Percentiles rank a stretch among this genome's conserved stretches.
Evolutionary conservation across 768 basidiomycete genomes (phyloP).

Genomic region (Leccinum longicurvipes): DNA sequence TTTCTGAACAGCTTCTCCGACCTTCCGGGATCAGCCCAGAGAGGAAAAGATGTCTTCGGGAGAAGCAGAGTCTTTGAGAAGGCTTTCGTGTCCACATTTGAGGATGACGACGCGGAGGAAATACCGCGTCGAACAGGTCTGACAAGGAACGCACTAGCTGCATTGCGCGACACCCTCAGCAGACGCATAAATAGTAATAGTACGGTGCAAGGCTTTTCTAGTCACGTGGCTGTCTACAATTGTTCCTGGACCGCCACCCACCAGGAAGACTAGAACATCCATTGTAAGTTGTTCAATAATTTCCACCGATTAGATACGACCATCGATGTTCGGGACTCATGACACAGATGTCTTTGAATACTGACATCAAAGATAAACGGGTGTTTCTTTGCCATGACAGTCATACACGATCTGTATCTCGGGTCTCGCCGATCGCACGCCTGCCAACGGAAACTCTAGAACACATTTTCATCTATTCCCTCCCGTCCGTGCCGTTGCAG

Average conservation of each 20-base stretch:
- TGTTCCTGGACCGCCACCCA: too few species aligned
- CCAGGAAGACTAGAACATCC: too few species aligned
- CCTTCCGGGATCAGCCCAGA: conserved; percentile 63
- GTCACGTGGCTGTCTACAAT: too few species aligned
- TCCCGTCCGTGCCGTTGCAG: background rate
- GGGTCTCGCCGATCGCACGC: background rate
- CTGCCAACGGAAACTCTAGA: background rate
- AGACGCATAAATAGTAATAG: too few species aligned
- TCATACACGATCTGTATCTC: background rate
- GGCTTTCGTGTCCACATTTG: conserved; percentile 29
- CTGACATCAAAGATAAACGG: background rate
- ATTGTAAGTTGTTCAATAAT: too few species aligned
- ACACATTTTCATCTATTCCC: background rate
- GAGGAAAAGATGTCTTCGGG: conserved; percentile 77
- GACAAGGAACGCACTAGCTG: conserved; percentile 6
- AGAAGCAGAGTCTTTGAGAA: conserved; percentile 69
- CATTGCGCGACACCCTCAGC: conserved; percentile 11
- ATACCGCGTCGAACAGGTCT: conserved; percentile 12
- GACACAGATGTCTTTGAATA: background rate
- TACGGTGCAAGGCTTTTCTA: too few species aligned
- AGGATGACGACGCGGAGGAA: conserved; percentile 7
- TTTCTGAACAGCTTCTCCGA: conserved; percentile 55
- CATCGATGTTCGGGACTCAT: too few species aligned
- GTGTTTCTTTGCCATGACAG: background rate
- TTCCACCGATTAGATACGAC: background rate